A percentile compares a stretch with the other conserved stretches of the same genome.
Evolutionary conservation across 345 rosid genomes (phyloP).

Genomic region (Mercurialis annua): DNA sequence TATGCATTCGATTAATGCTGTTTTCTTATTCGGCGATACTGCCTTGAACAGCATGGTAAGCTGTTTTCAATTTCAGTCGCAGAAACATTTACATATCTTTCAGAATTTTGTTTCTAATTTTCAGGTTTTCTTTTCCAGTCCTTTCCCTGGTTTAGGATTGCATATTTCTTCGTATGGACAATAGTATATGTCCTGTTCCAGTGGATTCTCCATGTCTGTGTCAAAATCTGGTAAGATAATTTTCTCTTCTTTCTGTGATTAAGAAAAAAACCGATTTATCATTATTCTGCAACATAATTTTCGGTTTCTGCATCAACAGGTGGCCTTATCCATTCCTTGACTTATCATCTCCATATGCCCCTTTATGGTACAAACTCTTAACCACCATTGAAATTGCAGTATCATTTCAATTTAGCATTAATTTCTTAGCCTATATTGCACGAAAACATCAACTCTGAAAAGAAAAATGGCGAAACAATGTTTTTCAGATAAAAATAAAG

Average conservation of each 20-base stretch:
- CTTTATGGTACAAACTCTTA: conserved; percentile 58
- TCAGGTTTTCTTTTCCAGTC: conserved; percentile 41
- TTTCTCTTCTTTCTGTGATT: background rate
- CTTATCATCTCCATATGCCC: conserved; percentile 78
- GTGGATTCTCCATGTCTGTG: conserved; percentile 77
- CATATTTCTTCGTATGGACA: conserved; percentile 89
- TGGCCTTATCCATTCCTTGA: conserved; percentile 99
- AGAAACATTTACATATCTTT: conserved; percentile 7
- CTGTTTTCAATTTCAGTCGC: background rate
- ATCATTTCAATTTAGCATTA: background rate
- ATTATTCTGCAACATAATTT: background rate
- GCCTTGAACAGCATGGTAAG: conserved; percentile 79
- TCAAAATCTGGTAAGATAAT: conserved; percentile 53
- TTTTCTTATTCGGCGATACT: conserved; percentile 77
- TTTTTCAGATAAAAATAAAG: no score
- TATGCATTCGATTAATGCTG: conserved; percentile 80
- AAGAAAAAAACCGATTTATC: background rate
- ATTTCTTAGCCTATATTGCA: background rate
- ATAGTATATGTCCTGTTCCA: conserved; percentile 72
- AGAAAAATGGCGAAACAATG: no score
- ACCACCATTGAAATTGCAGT: background rate
- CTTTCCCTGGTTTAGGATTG: conserved; percentile 83
- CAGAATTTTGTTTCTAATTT: background rate
- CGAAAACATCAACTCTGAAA: no score
- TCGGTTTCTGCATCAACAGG: conserved; percentile 43